These are phyloP conservation scores for Chloropicon primus DNA, from an alignment of 139 green algal species.

Conservation along the genomic window DNA sequence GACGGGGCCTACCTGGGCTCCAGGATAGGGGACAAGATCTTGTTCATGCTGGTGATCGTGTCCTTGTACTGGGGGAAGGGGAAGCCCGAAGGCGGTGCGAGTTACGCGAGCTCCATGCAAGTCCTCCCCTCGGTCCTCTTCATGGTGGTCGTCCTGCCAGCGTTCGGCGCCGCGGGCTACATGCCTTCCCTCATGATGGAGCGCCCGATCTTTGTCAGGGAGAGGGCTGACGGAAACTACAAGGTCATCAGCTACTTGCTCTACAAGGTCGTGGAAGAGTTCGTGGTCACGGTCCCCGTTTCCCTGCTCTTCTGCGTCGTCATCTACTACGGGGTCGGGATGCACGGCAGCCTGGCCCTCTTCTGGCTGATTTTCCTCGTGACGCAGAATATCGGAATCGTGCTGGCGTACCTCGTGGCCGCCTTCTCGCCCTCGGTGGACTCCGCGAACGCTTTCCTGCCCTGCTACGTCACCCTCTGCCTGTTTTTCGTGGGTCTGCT, in stretches of 20 bases:
- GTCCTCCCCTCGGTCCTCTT: conserved; percentile 9
- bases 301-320: conserved; percentile 8
- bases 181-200: conserved; percentile 19
- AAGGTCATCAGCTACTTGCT: conserved; percentile 24
- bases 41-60: conserved; percentile 28
- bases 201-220: conserved; percentile 15
- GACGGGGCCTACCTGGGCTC: conserved; percentile 30
- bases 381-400: conserved; percentile 38
- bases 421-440: conserved; percentile 9
- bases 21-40: conserved; percentile 26
- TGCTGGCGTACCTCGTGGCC: conserved; percentile 11
- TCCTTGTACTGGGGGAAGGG: conserved; percentile 20
- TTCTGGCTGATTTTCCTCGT: conserved; percentile 46
- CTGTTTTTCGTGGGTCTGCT: conserved; percentile 35
- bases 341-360: conserved; percentile 37
- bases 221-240: conserved; percentile 32
- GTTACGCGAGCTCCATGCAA: neutral
- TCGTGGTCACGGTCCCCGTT: conserved; percentile 11
- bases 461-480: conserved; percentile 11
- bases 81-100: neutral
- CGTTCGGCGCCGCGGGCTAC: conserved; percentile 12
- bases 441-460: conserved; percentile 13
- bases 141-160: conserved; percentile 12
- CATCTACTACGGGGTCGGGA: conserved; percentile 37
- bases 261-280: conserved; percentile 40